These are phyloP conservation scores for Coemansia sp. DNA, from an alignment of 192 early-diverging fungal genomes.

Conservation along the genomic window DNA sequence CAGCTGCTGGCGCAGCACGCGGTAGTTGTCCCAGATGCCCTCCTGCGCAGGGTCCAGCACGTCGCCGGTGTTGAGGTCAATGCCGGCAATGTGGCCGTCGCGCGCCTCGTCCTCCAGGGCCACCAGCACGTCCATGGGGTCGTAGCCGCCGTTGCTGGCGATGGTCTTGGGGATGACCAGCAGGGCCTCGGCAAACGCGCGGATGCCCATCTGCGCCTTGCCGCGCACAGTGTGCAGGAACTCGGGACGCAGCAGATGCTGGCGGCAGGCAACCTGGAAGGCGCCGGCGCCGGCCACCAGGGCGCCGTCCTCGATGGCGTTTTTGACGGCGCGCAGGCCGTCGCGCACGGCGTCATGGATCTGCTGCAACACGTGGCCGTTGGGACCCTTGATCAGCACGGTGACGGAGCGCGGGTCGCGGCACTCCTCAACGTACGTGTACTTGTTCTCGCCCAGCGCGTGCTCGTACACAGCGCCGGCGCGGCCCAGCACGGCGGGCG, in stretches of 20 bases:
- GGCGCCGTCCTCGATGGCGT: slow-evolving; percentile 88
- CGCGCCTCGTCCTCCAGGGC: slow-evolving; percentile 86
- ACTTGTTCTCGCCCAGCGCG: slow-evolving; percentile 96
- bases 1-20: slow-evolving; percentile 92
- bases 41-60: slow-evolving; percentile 85
- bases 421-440: slow-evolving; percentile 97
- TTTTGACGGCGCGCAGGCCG: slow-evolving; percentile 96
- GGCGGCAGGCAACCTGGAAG: slow-evolving; percentile 85
- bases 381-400: slow-evolving; percentile 92
- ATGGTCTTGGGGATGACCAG: slow-evolving; percentile 96
- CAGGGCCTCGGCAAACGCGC: slow-evolving; percentile 94
- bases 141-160: slow-evolving; percentile 92
- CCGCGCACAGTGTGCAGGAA: slow-evolving; percentile 89
- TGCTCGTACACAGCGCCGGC: slow-evolving; percentile 96
- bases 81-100: slow-evolving; percentile 86
- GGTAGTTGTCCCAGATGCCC: slow-evolving; percentile 99
- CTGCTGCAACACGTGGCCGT: slow-evolving; percentile 86
- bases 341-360: slow-evolving; percentile 98
- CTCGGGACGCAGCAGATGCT: slow-evolving; percentile 71
- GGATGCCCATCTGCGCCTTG: slow-evolving; percentile 91
- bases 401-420: slow-evolving; percentile 86
- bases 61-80: slow-evolving; percentile 93
- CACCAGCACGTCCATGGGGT: slow-evolving; percentile 94
- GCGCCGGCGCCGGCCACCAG: slow-evolving; percentile 94
- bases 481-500: slow-evolving; percentile 75